Base-by-base conservation (phyloP, 805 yeast genomes). In the Wickerhamomyces sydowiorum region DNA sequence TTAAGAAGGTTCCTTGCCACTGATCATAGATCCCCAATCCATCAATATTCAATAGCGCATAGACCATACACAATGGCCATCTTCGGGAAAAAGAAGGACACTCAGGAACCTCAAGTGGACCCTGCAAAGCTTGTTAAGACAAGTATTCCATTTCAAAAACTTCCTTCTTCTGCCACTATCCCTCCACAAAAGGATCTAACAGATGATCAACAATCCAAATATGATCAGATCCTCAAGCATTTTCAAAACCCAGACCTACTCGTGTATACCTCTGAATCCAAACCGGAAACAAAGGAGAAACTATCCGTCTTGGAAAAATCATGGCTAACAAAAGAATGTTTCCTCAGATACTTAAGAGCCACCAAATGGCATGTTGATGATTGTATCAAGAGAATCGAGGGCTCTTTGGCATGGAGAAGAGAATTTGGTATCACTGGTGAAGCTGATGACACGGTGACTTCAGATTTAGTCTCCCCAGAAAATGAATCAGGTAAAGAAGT, bases 301-400 rank as follows among this genome's bases (percentile, higher is more conserved):
- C 68, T 57, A 56, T 73, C 56, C 0, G 67, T 58, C 18, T 66
- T 67, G 36, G 99, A 93, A 62, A 84, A 80, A 61, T 82, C 96
- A 0, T 93, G 99, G 99, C 69, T 93, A 42, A 86, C 97, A 2
- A 75, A 84, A 53, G 99, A 93, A 61, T 93, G 99, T 60, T 71
- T 93, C 44, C 64, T 88, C 54, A 76, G 99, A 59, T 93, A 93
- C 60, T 67, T 91, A 42, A 75, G 97, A 42, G 99, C 99, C 20
- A 85, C 96, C 20, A 91, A 88, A 61, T 93, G 99, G 99, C 72
- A 75, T 24, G 72, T 72, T 1, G 63, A 72, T 23, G 86, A 82
- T 12, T 86, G 95, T 31, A 81, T 80, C 38, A 73, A 74, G 42
- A 76, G 99, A 56, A 70, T 93, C 10, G 83, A 79, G 50, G 76